phyloP scores from a whole-genome alignment of 108 stramenopile genomes.

The Nitzschia inconspicua region DNA sequence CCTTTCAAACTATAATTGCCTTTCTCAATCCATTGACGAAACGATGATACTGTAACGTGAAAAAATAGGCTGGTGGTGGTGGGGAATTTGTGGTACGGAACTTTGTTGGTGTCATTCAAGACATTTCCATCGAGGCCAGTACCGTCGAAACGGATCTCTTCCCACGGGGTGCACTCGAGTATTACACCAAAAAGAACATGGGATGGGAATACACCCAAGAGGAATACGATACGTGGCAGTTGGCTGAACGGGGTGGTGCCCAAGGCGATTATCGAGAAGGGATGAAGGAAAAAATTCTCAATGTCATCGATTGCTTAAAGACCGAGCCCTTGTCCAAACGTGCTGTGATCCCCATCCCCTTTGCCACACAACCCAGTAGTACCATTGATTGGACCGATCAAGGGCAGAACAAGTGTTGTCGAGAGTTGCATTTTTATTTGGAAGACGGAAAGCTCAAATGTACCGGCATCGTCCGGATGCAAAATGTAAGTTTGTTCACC shows the following conservation, averaged over 20 bases:
- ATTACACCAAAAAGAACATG: constrained; percentile 57
- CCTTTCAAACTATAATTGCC: neutral
- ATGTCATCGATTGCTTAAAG: constrained; percentile 55
- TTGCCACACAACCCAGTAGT: constrained; percentile 16
- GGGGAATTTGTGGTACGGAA: constrained; percentile 59
- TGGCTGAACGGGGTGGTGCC: constrained; percentile 47
- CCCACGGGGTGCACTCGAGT: constrained; percentile 49
- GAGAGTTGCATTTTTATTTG: constrained; percentile 58
- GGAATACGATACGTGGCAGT: constrained; percentile 39
- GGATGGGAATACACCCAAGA: constrained; percentile 46
- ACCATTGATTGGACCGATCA: constrained; percentile 53
- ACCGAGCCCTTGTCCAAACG: constrained; percentile 51
- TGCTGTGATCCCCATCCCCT: constrained; percentile 61
- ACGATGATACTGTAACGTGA: neutral
- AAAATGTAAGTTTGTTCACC: constrained; percentile 62
- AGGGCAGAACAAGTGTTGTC: constrained; percentile 60
- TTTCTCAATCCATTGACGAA: neutral
- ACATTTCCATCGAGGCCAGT: constrained; percentile 35
- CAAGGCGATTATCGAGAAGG: constrained; percentile 67
- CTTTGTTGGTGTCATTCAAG: constrained; percentile 56
- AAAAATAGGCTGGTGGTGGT: constrained; percentile 16
- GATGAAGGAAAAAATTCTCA: constrained; percentile 48
- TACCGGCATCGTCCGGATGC: constrained; percentile 56
- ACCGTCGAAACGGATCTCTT: constrained; percentile 58
- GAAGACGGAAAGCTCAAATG: constrained; percentile 54